Percentiles rank a stretch among this genome's conserved stretches.
phyloP scores from a whole-genome alignment of 805 yeast genomes.

The Wickerhamiella sergipiensis region DNA sequence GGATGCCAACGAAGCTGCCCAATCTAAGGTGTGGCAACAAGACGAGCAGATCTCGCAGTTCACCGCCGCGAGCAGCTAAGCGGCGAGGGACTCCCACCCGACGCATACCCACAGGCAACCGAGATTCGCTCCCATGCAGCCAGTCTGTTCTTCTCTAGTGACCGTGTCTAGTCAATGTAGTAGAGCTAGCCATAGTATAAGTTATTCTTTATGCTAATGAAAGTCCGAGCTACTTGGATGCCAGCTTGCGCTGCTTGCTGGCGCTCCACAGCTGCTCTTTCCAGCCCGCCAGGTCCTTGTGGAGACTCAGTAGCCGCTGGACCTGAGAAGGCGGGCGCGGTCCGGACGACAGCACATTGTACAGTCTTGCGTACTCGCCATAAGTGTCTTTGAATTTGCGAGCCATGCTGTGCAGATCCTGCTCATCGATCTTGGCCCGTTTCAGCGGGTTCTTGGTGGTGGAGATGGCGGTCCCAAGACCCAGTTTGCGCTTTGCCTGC shows the following conservation, averaged over 20 bases:
- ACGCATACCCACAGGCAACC: too few species aligned
- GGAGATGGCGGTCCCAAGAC: background rate
- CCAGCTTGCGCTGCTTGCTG: constrained; percentile 1
- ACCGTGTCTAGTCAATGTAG: too few species aligned
- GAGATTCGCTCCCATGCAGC: too few species aligned
- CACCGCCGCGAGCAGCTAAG: too few species aligned
- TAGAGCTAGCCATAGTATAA: too few species aligned
- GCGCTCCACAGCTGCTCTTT: constrained; percentile 38
- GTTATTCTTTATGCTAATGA: too few species aligned
- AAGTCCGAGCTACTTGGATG: background rate
- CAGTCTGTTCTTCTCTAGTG: too few species aligned
- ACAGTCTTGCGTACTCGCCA: constrained; percentile 36
- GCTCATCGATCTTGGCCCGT: background rate
- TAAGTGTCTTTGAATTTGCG: constrained; percentile 34
- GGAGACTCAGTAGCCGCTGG: constrained; percentile 35
- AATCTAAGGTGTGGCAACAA: too few species aligned
- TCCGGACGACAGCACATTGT: constrained; percentile 22
- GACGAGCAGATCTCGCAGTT: too few species aligned
- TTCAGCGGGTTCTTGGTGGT: background rate
- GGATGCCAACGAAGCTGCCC: too few species aligned
- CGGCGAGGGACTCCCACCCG: too few species aligned
- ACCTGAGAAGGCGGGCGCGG: constrained; percentile 21
- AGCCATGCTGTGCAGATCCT: constrained; percentile 34
- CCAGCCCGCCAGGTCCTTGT: constrained; percentile 40
- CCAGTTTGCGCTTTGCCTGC: constrained; percentile 2